Conservation (phyloP, 768 basidiomycete species). For the Serendipita sp. region DNA sequence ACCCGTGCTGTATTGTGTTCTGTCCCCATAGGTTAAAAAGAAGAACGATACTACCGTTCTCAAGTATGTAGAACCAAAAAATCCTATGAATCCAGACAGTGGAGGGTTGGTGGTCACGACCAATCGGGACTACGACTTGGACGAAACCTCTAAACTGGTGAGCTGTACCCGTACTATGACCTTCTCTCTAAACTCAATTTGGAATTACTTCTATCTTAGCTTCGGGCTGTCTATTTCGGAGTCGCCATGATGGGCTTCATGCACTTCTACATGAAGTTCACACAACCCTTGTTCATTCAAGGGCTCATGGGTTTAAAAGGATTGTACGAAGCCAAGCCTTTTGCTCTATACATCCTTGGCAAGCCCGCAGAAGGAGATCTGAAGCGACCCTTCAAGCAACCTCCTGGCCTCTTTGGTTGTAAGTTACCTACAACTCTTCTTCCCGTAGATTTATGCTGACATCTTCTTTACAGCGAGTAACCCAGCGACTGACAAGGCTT, state of each 20-base stretch:
- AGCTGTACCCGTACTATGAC: background rate
- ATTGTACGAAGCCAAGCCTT: conserved; percentile 70
- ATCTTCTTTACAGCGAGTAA: conserved; percentile 25
- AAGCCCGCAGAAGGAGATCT: conserved; percentile 71
- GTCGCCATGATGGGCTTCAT: conserved; percentile 83
- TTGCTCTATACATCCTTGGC: conserved; percentile 70
- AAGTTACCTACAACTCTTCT: conserved; percentile 15
- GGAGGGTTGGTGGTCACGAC: conserved; percentile 80
- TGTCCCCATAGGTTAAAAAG: conserved; percentile 52
- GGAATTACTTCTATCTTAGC: conserved; percentile 21
- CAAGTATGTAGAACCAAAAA: conserved; percentile 80
- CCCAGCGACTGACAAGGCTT: conserved; percentile 74
- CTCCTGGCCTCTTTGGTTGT: conserved; percentile 59
- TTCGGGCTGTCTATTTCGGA: conserved; percentile 54
- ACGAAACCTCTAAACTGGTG: conserved; percentile 65
- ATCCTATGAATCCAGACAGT: conserved; percentile 59
- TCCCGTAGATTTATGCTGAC: background rate
- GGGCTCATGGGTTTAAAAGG: conserved; percentile 88
- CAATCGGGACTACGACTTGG: conserved; percentile 82
- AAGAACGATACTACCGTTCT: conserved; percentile 94
- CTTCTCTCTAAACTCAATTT: background rate
- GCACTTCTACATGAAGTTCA: conserved; percentile 89
- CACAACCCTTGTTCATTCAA: conserved; percentile 93
- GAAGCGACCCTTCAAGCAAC: conserved; percentile 74
- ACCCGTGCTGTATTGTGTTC: background rate